A percentile compares a stretch with the other conserved stretches of the same genome.
phyloP scores from a whole-genome alignment of 257 asterid genomes.

The Rubia yunnanensis region DNA sequence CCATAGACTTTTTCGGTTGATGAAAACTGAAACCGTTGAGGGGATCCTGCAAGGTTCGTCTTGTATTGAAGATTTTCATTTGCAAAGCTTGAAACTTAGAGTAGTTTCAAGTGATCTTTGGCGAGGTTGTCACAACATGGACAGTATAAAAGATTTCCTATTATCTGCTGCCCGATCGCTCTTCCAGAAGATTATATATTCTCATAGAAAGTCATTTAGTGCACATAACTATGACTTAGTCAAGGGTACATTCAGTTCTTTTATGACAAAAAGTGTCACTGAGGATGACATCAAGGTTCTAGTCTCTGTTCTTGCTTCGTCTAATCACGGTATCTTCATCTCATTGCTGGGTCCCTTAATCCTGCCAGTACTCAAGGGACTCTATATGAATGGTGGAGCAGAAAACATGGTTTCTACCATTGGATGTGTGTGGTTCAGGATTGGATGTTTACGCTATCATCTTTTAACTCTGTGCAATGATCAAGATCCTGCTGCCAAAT shows the following conservation, averaged over 20 bases:
- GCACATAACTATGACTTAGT: constrained; percentile 42
- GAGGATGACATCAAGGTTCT: constrained; percentile 26
- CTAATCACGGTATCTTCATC: constrained; percentile 43
- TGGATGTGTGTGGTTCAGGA: constrained; percentile 52
- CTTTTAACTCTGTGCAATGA: constrained; percentile 60
- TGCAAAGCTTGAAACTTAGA: constrained; percentile 58
- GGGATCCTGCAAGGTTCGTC: constrained; percentile 38
- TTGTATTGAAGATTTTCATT: constrained; percentile 47
- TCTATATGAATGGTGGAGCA: constrained; percentile 35
- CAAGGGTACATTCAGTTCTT: constrained; percentile 32
- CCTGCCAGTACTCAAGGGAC: constrained; percentile 55
- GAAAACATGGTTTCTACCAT: constrained; percentile 30
- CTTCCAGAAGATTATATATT: constrained; percentile 72
- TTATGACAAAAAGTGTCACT: constrained; percentile 20
- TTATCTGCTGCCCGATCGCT: constrained; percentile 57
- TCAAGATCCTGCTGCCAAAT: constrained; percentile 74
- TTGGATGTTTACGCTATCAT: constrained; percentile 68
- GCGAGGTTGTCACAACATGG: constrained; percentile 42
- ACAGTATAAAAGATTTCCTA: constrained; percentile 33
- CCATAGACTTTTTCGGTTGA: constrained; percentile 52
- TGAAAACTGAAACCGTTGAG: constrained; percentile 42
- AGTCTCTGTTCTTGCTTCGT: constrained; percentile 49
- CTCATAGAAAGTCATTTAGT: constrained; percentile 60
- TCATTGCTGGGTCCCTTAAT: constrained; percentile 48
- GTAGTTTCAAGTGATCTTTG: constrained; percentile 65